Base-by-base conservation (phyloP, 192 early-diverging fungal genomes). In the Coemansia sp. region DNA sequence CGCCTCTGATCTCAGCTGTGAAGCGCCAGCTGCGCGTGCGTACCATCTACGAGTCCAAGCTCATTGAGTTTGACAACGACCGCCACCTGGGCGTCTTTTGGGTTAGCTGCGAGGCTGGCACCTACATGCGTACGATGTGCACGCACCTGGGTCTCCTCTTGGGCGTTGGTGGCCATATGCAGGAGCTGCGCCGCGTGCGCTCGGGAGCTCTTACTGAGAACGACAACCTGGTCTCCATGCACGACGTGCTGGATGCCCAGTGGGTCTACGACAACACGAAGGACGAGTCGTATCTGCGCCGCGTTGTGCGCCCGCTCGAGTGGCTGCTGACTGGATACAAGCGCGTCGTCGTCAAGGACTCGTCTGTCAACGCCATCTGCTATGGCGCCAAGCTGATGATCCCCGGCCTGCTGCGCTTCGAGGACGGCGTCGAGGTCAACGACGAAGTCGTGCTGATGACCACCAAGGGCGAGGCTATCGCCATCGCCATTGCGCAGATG, bases 361-460 rank as follows among this genome's bases (percentile, higher is more conserved):
- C 89, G 75, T 94, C 96, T 6, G 94, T 99, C 69, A 99, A 99
- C 71, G 94, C 97, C 50, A 92, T 99, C 71, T 99, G 97, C 89
- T 99, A 99, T 74, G 97, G 97, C 65, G 97, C 97, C 73, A 97
- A 98, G 87, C 80, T 98, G 53, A 98, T 99, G 97, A 87, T 99
- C 60, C 97, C 97, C 22, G 97, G 97, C 76, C 89, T 98, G 20
- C 85, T 99, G 59, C 92, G 96, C 32, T 99, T 93, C 70, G 95
- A 98, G 83, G 91, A 91, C 64, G 95, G 90, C 45, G 90, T 99
- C 73, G 97, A 99, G 77, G 73, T 98, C 73, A 87, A 95, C 79
- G 96, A 99, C 75, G 97, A 99, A 84, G 89, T 99, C 47, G 95
- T 99, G 24, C 84, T 99, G 69, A 99, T 99, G 93, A 94, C 97